Base-by-base conservation (phyloP, 2,329 filamentous ascomycete species). In the Nemania sp. region DNA sequence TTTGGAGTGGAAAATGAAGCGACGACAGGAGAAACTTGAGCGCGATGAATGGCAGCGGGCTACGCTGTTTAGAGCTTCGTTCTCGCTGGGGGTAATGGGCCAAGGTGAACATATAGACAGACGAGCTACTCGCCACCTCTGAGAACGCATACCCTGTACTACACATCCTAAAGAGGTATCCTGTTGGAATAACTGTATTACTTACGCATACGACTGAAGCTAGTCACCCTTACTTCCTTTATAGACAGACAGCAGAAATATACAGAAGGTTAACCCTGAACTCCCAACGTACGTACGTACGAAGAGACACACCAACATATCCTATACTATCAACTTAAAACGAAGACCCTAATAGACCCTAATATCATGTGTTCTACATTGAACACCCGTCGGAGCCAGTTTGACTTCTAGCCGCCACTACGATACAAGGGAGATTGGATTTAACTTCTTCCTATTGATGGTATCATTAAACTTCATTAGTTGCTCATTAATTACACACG, bases 1-100 rank as follows among this genome's bases (percentile, higher is more conserved):
- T 64, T 66, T 81, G 11, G 79, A 81, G 27, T 85, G 82, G 83
- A 82, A 79, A 53, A 73, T 79, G 29, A 74, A 74, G 43, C 54
- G 66, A 15, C 68, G 76, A 45, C 71, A 75, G 61, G 74, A 78
- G 61, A 73, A 68, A 52, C 51, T 67, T n/a, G 73, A 77, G 13
- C 73, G 70, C 18, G 74, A 75, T 13, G 70, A 73, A 29, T 77
- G 73, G 73, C 70, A 67, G 55, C 64, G 73, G 15, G 66, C 74
- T 10, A 64, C 35, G 47, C 49, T 68, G 3, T 71, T 72, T n/a
- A 60, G 35, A 60, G 60, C 70, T 18, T 70, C 68, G 5, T 72
- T 72, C 54, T 64, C 66, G 11, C 8, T 43, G 13, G 49, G 22
- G 29, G n/a, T 15, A 20, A 38, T 11, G 32, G n/a, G 20, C 8